Conservation (phyloP, 2,329 filamentous ascomycete genomes). For the Penicillium sp. region DNA sequence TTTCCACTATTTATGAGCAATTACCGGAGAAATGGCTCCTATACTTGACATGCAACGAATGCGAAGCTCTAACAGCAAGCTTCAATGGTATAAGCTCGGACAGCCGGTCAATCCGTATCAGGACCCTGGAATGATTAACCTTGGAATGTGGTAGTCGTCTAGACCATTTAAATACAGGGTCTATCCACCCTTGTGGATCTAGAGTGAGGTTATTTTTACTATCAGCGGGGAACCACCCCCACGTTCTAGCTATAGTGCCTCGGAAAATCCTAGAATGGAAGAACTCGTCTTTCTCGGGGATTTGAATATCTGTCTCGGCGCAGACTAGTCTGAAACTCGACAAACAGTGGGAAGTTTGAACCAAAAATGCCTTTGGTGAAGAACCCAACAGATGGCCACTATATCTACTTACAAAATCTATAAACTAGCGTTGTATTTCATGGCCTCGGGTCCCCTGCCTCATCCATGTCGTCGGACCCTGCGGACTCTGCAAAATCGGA, state of each 20-base stretch:
- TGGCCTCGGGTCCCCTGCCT: background rate
- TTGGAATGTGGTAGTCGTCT: constrained; percentile 3
- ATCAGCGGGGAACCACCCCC: background rate
- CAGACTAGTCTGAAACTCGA: background rate
- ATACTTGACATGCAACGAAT: background rate
- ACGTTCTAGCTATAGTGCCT: background rate
- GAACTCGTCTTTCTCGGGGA: background rate
- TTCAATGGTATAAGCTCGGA: background rate
- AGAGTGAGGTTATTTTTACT: background rate
- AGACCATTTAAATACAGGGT: constrained; percentile 3
- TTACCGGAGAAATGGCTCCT: background rate
- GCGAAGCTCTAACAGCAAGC: background rate
- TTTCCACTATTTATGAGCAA: background rate
- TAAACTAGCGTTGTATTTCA: background rate
- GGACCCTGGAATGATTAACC: background rate
- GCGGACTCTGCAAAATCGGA: background rate
- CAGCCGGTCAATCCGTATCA: background rate
- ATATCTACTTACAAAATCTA: too few species aligned
- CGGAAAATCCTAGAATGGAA: background rate
- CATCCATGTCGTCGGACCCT: background rate
- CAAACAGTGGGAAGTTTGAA: background rate
- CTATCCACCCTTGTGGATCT: background rate
- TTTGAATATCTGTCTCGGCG: background rate
- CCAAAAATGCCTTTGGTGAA: too few species aligned
- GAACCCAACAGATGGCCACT: too few species aligned